phyloP scores from a whole-genome alignment of 148 eudicot species.

The Camellia granthamiana region DNA sequence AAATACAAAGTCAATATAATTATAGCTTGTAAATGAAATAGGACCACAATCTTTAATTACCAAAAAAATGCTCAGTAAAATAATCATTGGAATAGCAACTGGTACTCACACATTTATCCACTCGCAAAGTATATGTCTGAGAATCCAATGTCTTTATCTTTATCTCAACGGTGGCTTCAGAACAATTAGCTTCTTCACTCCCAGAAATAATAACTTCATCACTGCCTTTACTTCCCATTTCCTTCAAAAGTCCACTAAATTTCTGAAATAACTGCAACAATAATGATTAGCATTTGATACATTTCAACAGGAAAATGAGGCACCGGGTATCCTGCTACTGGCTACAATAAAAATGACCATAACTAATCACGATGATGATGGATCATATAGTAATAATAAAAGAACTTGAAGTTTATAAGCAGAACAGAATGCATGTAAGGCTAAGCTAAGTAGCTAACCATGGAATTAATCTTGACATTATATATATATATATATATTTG shows the following conservation, averaged over 20 bases:
- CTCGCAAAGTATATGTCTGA: constrained; percentile 80
- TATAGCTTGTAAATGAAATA: too few species aligned
- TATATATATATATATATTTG: too few species aligned
- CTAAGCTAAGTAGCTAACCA: neutral
- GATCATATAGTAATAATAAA: neutral
- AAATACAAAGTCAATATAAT: too few species aligned
- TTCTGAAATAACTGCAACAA: constrained; percentile 6
- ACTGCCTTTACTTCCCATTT: constrained; percentile 52
- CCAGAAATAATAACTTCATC: constrained; percentile 33
- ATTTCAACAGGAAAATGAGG: neutral
- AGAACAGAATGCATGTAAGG: neutral
- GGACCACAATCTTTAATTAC: too few species aligned
- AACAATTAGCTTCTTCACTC: constrained; percentile 18
- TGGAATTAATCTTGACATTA: neutral
- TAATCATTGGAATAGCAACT: neutral
- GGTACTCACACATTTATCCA: constrained; percentile 76
- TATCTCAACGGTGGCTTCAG: constrained; percentile 49
- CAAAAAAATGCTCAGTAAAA: too few species aligned
- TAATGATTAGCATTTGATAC: constrained; percentile 9
- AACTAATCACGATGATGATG: neutral
- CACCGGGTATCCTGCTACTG: neutral
- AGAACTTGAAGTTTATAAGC: neutral
- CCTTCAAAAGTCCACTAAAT: constrained; percentile 11
- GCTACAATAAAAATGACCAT: neutral
- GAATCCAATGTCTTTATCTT: constrained; percentile 96